Conservation (phyloP, 2,329 filamentous ascomycete genomes). For the Phaeosphaeria sp. region DNA sequence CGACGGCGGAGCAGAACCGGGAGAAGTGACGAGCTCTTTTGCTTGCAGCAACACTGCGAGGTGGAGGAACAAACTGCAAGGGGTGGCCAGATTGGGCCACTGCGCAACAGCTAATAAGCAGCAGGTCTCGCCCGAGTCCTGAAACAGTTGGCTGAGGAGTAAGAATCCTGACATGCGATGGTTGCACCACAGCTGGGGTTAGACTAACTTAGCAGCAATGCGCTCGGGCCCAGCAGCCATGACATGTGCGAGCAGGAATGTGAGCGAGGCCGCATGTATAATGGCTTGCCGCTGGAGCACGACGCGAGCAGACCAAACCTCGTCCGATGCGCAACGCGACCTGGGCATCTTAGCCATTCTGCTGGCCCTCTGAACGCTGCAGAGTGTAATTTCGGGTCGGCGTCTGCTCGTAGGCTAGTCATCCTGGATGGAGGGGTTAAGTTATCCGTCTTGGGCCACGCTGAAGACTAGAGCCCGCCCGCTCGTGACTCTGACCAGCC, state of each 20-base stretch:
- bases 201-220: constrained; percentile 3
- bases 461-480: no score
- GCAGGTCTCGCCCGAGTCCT: constrained; percentile 11
- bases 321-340: no score
- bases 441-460: background rate
- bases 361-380: background rate
- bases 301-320: no score
- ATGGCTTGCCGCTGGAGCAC: no score
- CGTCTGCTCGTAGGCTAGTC: constrained; percentile 1
- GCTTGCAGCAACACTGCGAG: background rate
- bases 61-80: constrained; percentile 6
- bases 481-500: no score
- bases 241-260: constrained; percentile 4
- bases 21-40: background rate
- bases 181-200: constrained; percentile 5
- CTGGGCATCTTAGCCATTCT: background rate
- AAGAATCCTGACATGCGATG: constrained; percentile 4
- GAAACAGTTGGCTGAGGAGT: constrained; percentile 6
- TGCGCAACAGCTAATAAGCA: constrained; percentile 14
- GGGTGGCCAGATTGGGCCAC: constrained; percentile 5
- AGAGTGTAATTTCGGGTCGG: constrained; percentile 5
- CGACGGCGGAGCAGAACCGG: background rate
- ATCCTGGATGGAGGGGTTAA: constrained; percentile 1
- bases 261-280: background rate
- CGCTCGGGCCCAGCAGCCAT: constrained; percentile 5